Conservation (phyloP, 257 asterid species). For the Craterostigma plantagineum region DNA sequence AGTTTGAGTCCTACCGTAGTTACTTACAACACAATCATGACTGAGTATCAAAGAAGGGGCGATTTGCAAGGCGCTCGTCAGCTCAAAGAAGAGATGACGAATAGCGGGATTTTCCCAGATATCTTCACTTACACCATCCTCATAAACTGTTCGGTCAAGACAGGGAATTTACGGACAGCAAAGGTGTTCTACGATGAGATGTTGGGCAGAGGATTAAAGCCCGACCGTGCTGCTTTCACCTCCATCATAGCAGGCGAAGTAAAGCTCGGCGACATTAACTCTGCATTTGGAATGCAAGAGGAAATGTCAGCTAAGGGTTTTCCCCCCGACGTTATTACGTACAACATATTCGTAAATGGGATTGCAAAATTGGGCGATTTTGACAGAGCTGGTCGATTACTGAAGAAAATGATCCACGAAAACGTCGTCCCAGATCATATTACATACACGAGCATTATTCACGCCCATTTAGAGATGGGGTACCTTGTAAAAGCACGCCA, state of each 20-base stretch:
- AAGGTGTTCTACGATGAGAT: conserved; percentile 37
- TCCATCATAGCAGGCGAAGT: conserved; percentile 29
- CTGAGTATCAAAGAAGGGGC: conserved; percentile 31
- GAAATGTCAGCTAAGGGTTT: conserved; percentile 44
- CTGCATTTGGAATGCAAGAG: conserved; percentile 36
- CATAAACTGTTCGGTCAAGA: conserved; percentile 29
- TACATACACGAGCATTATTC: conserved; percentile 46
- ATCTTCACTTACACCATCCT: conserved; percentile 44
- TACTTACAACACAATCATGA: conserved; percentile 48
- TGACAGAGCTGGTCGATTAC: conserved; percentile 25
- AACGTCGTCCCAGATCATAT: conserved; percentile 40
- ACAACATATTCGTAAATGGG: conserved; percentile 34
- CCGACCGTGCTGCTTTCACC: conserved; percentile 28
- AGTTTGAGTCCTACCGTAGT: conserved; percentile 29
- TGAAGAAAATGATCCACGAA: conserved; percentile 23
- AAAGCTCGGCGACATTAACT: conserved; percentile 26
- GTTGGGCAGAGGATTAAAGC: conserved; percentile 32
- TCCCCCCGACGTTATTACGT: conserved; percentile 32
- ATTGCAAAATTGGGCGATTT: conserved; percentile 29
- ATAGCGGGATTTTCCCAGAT: conserved; percentile 39
- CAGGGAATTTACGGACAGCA: conserved; percentile 29
- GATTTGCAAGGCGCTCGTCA: conserved; percentile 31
- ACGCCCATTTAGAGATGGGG: conserved; percentile 31
- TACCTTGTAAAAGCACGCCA: conserved; percentile 31
- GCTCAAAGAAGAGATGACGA: conserved; percentile 42